phyloP scores from a whole-genome alignment of 176 grass and related monocot genomes.

The Lolium perenne region DNA sequence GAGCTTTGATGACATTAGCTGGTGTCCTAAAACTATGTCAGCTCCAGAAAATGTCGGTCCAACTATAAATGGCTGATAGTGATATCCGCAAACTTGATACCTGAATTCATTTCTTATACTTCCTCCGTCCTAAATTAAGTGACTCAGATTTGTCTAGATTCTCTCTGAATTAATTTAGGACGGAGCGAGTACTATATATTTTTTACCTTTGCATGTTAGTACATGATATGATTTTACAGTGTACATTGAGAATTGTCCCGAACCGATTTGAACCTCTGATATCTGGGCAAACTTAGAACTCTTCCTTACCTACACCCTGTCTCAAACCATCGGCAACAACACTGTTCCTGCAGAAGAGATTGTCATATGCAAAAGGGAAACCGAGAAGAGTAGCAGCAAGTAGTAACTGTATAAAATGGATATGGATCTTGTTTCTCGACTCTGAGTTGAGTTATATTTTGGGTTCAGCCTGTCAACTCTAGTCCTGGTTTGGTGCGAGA shows the following conservation, averaged over 20 bases:
- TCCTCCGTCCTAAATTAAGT: no score
- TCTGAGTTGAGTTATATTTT: no score
- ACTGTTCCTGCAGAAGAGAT: not conserved
- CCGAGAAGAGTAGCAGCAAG: no score
- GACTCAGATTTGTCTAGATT: no score
- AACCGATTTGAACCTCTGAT: not conserved
- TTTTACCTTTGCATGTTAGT: not conserved
- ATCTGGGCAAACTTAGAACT: not conserved
- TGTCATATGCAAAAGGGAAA: no score
- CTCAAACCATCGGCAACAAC: not conserved
- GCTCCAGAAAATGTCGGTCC: conserved; percentile 10
- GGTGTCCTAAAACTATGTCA: not conserved
- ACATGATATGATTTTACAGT: not conserved
- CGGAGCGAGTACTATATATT: not conserved
- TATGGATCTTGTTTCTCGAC: no score
- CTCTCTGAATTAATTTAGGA: no score
- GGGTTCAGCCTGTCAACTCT: no score
- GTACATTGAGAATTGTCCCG: not conserved
- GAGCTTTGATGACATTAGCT: not conserved
- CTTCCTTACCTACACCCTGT: not conserved
- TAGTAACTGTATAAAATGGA: no score
- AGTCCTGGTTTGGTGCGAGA: no score
- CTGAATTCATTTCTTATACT: not conserved
- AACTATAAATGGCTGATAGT: not conserved
- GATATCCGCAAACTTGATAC: conserved; percentile 8